A percentile compares a stretch with the other conserved stretches of the same genome.
phyloP scores from a whole-genome alignment of 495 filamentous ascomycete species.

The Acidomyces sp. region DNA sequence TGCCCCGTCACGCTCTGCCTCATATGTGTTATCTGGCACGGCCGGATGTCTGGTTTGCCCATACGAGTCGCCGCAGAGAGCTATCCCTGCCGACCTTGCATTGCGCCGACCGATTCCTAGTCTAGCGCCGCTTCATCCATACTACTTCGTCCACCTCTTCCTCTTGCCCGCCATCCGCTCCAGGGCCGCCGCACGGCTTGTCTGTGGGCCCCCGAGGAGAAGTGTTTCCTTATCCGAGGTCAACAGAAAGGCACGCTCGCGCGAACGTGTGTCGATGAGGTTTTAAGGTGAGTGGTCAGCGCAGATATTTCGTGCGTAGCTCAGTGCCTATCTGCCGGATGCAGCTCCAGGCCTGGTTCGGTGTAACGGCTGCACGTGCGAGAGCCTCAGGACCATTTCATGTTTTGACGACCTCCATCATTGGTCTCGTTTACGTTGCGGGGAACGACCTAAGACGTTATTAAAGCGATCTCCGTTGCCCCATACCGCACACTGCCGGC shows the following conservation, averaged over 20 bases:
- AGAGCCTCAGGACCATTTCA: conserved; percentile 5
- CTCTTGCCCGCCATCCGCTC: conserved; percentile 5
- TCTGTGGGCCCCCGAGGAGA: conserved; percentile 13
- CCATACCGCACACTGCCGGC: neutral
- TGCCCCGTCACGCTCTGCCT: no score
- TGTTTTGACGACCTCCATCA: neutral
- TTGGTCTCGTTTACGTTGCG: neutral
- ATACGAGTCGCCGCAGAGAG: neutral
- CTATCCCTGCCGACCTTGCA: neutral
- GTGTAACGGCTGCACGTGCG: conserved; percentile 6
- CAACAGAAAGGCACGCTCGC: no score
- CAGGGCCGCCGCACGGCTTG: neutral
- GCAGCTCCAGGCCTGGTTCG: conserved; percentile 1
- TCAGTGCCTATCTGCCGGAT: conserved; percentile 1
- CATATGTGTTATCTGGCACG: no score
- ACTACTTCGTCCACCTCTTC: conserved; percentile 3
- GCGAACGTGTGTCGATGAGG: no score
- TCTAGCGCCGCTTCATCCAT: neutral
- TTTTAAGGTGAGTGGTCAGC: no score
- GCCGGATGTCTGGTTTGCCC: conserved; percentile 4
- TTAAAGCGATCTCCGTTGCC: neutral
- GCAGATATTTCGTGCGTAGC: no score
- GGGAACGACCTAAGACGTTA: neutral
- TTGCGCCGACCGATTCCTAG: neutral
- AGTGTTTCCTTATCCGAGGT: conserved; percentile 8